Conservation (phyloP, 2,329 filamentous ascomycete species). For the Fusarium coffeatum region DNA sequence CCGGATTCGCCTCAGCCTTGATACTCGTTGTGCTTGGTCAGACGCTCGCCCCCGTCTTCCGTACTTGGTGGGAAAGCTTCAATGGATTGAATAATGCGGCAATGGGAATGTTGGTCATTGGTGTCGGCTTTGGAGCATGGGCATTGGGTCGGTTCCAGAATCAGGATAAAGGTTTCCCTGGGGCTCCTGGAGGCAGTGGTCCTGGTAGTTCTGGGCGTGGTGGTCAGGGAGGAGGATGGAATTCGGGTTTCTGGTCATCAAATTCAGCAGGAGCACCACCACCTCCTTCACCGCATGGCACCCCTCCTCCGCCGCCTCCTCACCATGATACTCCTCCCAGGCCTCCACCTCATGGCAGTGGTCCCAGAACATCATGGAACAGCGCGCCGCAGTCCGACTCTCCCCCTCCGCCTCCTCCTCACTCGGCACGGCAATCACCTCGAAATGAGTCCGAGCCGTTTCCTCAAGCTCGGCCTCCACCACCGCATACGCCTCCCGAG, state of each 20-base stretch:
- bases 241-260: conserved; percentile 48
- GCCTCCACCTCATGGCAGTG: conserved; percentile 46
- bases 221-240: conserved; percentile 49
- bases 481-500: conserved; percentile 37
- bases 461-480: conserved; percentile 32
- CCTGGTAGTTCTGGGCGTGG: conserved; percentile 38
- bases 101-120: conserved; percentile 76
- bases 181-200: conserved; percentile 36
- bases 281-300: conserved; percentile 48
- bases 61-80: conserved; percentile 77
- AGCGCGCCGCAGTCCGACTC: conserved; percentile 45
- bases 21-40: conserved; percentile 78
- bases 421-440: conserved; percentile 36
- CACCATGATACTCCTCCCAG: conserved; percentile 44
- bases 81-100: conserved; percentile 78
- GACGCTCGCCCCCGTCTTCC: conserved; percentile 77
- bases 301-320: conserved; percentile 54
- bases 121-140: conserved; percentile 83
- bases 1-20: conserved; percentile 83
- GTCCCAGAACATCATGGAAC: conserved; percentile 56
- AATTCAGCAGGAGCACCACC: conserved; percentile 50
- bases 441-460: conserved; percentile 37
- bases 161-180: conserved; percentile 38
- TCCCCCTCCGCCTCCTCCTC: conserved; percentile 39
- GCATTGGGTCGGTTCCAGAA: conserved; percentile 59